Base-by-base conservation (phyloP, 345 rosid species). In the Euphorbia pulcherrima region DNA sequence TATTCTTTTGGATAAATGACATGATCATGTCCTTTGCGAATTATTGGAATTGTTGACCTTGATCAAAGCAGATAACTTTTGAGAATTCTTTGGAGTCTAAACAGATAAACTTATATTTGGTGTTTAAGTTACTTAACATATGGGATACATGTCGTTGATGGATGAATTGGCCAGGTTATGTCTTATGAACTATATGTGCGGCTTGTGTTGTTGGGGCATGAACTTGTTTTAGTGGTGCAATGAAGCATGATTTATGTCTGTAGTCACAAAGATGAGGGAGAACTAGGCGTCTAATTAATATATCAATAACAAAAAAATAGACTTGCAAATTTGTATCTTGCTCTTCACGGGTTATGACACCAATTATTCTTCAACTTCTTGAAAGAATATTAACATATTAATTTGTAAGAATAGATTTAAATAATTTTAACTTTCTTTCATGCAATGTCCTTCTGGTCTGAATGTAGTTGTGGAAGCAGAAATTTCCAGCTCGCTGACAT, bases 1-100 rank as follows among this genome's bases (percentile, higher is more conserved):
- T 67, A 26, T 37, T 68, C 58, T 77, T 21, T 54, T 46, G 26
- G 12, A 47, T 51, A 20, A 40, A 48, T 24, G 51, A 16, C 37
- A 17, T 26, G 17, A n/a, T 20, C 51, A 27, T 64, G 28, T 48
- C 30, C 29, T 60, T 61, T 52, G 44, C 8, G 35, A 50, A 57
- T 66, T 12, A 46, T 28, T 40, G 33, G 52, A 55, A 56, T 67
- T 2, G 60, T 16, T 53, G 27, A 51, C 64, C 20, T 60, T 9
- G 39, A 12, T 29, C 20, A 71, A 70, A 35, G 16, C 54, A 58
- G 60, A 63, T n/a, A 40, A 28, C 39, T 1, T 9, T 40, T n/a
- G 59, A 18, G 4, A 52, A 53, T 7, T 14, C 27, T 7, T 44
- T n/a, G 33, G 50, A 13, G 18, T 39, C 65, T 44, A 62, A 5